A percentile compares a stretch with the other conserved stretches of the same genome.
phyloP scores from a whole-genome alignment of 2,329 filamentous ascomycete species.

The Fusarium staphyleae region DNA sequence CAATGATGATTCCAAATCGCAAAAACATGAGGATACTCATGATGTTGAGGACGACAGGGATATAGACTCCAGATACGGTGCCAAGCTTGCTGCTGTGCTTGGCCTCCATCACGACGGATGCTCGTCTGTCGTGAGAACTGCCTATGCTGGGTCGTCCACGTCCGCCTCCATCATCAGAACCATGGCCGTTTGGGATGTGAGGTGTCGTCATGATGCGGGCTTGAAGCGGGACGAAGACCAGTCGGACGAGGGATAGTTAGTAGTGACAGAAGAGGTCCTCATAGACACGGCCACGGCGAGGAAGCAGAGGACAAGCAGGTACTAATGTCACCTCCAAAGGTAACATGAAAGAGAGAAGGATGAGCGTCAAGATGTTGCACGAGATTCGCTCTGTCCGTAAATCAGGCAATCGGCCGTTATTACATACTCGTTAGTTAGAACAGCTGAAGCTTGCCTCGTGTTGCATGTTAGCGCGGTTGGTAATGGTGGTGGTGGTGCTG shows the following conservation, averaged over 20 bases:
- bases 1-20: constrained; percentile 84
- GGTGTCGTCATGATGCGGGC: constrained; percentile 33
- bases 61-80: constrained; percentile 80
- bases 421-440: constrained; percentile 14
- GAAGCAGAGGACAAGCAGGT: constrained; percentile 1
- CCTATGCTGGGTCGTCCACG: constrained; percentile 8
- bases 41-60: constrained; percentile 88
- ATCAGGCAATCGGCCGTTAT: constrained; percentile 18
- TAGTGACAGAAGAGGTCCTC: constrained; percentile 19
- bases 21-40: constrained; percentile 93
- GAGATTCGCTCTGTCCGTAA: not conserved
- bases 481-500: not conserved
- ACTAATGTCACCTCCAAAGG: not conserved
- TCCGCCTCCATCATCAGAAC: constrained; percentile 16
- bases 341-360: constrained; percentile 2
- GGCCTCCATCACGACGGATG: constrained; percentile 44
- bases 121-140: constrained; percentile 16
- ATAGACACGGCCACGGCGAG: constrained; percentile 11
- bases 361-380: constrained; percentile 20
- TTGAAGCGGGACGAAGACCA: constrained; percentile 3
- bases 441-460: constrained; percentile 24
- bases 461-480: constrained; percentile 30
- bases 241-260: constrained; percentile 26
- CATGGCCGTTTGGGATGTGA: constrained; percentile 26
- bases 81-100: constrained; percentile 70